These are phyloP conservation scores for Pterocarpus macrocarpus DNA, from an alignment of 306 rosid genomes.

Conservation along the genomic window DNA sequence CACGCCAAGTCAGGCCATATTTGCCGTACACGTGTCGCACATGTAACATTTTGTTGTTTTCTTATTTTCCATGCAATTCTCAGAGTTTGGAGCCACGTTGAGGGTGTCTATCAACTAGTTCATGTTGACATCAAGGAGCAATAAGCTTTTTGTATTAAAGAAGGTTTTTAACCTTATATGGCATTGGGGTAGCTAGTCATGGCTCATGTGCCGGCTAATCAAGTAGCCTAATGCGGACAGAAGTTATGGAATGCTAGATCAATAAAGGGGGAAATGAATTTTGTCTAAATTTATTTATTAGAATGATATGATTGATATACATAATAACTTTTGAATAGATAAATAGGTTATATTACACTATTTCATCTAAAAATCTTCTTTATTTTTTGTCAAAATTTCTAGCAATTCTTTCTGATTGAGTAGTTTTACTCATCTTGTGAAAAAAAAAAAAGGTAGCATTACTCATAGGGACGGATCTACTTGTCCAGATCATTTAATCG, in stretches of 20 bases:
- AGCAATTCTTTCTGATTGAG: too few relatives aligned
- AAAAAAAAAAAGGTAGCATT: too few relatives aligned
- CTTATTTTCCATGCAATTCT: neutral
- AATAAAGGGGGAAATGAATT: too few relatives aligned
- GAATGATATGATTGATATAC: too few relatives aligned
- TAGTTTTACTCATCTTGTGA: too few relatives aligned
- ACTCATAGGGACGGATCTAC: too few relatives aligned
- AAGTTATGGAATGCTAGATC: neutral
- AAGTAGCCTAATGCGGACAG: slow-evolving; percentile 31
- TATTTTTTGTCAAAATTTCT: too few relatives aligned
- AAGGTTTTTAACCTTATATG: slow-evolving; percentile 39
- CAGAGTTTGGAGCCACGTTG: slow-evolving; percentile 27
- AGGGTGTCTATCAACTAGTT: slow-evolving; percentile 32
- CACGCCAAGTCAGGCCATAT: slow-evolving; percentile 42
- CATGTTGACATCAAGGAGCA: neutral
- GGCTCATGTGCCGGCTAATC: slow-evolving; percentile 59
- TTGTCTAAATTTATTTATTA: too few relatives aligned
- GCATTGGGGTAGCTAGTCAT: slow-evolving; percentile 10
- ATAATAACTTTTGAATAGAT: too few relatives aligned
- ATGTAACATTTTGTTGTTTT: neutral
- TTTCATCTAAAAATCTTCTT: too few relatives aligned
- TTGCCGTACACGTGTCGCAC: slow-evolving; percentile 64
- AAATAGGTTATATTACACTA: too few relatives aligned
- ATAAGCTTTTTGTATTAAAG: slow-evolving; percentile 46
- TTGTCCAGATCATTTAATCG: too few relatives aligned